Evolutionary conservation across 2,329 filamentous ascomycete species (phyloP).

Genomic region (Neofusicoccum kwambonambiense): DNA sequence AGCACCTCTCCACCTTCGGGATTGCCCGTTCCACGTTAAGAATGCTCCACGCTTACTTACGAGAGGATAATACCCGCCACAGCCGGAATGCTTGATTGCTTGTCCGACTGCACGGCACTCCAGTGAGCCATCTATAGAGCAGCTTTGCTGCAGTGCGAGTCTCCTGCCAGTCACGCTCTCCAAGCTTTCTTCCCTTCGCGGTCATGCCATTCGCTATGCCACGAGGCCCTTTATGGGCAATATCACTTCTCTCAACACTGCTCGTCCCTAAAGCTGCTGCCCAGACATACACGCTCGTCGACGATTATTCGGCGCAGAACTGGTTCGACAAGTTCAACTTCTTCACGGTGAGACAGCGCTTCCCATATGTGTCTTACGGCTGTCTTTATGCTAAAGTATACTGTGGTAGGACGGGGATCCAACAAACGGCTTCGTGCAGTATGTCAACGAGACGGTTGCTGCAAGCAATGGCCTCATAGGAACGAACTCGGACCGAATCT

Average conservation of each 20-base stretch:
- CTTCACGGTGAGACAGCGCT: conserved; percentile 26
- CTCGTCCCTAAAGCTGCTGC: not conserved
- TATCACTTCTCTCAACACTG: not conserved
- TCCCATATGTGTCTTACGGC: not conserved
- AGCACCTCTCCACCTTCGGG: not conserved
- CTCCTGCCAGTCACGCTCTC: not conserved
- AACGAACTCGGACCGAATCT: conserved; percentile 18
- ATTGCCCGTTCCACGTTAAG: not conserved
- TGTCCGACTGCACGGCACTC: not conserved
- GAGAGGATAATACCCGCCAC: not conserved
- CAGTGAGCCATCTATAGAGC: not conserved
- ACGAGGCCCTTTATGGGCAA: not conserved
- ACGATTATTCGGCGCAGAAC: conserved; percentile 39
- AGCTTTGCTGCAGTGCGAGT: not conserved
- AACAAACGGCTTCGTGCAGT: conserved; percentile 37
- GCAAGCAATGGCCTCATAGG: conserved; percentile 31
- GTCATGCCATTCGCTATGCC: not conserved
- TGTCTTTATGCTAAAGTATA: not conserved
- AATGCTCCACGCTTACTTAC: not conserved
- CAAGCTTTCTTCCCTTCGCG: not conserved
- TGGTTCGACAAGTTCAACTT: conserved; percentile 49
- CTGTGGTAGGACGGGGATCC: conserved; percentile 25
- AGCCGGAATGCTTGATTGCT: conserved; percentile 4
- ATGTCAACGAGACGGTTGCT: conserved; percentile 41
- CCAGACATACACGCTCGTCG: conserved; percentile 34